phyloP scores from a whole-genome alignment of 805 yeast genomes.

The Cyberlindnera maritima region DNA sequence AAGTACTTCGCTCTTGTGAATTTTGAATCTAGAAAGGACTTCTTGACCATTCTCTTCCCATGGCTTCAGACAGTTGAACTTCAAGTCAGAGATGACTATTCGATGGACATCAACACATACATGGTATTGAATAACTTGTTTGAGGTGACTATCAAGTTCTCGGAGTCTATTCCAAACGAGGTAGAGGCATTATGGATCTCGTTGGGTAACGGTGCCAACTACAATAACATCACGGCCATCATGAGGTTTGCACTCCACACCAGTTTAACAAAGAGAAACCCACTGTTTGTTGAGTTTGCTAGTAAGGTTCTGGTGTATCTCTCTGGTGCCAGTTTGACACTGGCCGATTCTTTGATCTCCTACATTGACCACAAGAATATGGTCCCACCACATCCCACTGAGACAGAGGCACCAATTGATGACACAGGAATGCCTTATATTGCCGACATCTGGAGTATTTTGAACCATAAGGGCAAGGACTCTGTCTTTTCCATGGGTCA shows the following conservation, averaged over 20 bases:
- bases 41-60: slow-evolving; percentile 77
- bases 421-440: slow-evolving; percentile 61
- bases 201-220: slow-evolving; percentile 69
- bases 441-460: slow-evolving; percentile 60
- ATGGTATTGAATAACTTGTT: slow-evolving; percentile 81
- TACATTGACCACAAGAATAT: slow-evolving; percentile 81
- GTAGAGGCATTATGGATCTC: slow-evolving; percentile 96
- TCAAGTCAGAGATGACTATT: slow-evolving; percentile 39
- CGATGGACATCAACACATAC: slow-evolving; percentile 37
- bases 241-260: slow-evolving; percentile 66
- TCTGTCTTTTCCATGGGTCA: slow-evolving; percentile 87
- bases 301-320: slow-evolving; percentile 80
- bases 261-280: slow-evolving; percentile 67
- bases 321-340: slow-evolving; percentile 51
- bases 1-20: slow-evolving; percentile 60
- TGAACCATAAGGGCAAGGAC: slow-evolving; percentile 59
- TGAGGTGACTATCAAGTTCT: slow-evolving; percentile 79
- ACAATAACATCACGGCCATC: slow-evolving; percentile 67
- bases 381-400: slow-evolving; percentile 66
- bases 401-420: slow-evolving; percentile 31
- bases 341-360: slow-evolving; percentile 59
- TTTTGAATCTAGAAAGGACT: slow-evolving; percentile 65
- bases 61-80: slow-evolving; percentile 89
- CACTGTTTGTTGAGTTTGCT: slow-evolving; percentile 72
- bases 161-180: slow-evolving; percentile 75